Percentiles rank a stretch among this genome's conserved stretches.
phyloP scores from a whole-genome alignment of 1,139 yeast species.

The Saccharomyces pastorianus region DNA sequence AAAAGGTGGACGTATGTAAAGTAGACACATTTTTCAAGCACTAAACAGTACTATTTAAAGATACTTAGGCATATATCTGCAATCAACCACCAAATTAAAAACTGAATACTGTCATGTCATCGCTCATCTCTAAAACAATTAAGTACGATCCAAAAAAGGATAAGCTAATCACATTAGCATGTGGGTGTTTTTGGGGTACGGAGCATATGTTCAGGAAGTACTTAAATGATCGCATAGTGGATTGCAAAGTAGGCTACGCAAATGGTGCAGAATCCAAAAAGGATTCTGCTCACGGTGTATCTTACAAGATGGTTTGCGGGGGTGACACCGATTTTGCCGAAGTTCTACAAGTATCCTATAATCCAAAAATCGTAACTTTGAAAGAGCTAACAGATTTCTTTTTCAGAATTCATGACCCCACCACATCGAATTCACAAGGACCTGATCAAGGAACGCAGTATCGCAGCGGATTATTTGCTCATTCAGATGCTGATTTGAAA shows the following conservation, averaged over 20 bases:
- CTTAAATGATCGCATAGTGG: conserved; percentile 50
- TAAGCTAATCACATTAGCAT: conserved; percentile 55
- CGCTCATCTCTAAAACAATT: conserved; percentile 31
- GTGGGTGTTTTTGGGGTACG: conserved; percentile 95
- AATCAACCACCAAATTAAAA: background rate
- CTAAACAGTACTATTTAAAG: background rate
- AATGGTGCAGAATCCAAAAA: conserved; percentile 49
- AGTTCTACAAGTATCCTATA: conserved; percentile 71
- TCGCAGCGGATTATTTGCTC: conserved; percentile 69
- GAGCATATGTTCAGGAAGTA: conserved; percentile 74
- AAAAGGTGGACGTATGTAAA: background rate
- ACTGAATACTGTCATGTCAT: background rate
- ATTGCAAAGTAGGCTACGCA: conserved; percentile 81
- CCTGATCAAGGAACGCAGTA: conserved; percentile 81
- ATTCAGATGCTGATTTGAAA: conserved; percentile 42
- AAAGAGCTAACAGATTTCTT: conserved; percentile 71
- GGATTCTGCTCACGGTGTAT: conserved; percentile 42
- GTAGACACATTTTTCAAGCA: background rate
- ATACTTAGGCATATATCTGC: background rate
- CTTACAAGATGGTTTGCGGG: conserved; percentile 67
- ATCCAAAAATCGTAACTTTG: conserved; percentile 53
- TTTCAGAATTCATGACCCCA: conserved; percentile 85
- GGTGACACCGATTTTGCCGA: conserved; percentile 72
- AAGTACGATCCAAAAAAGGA: conserved; percentile 37
- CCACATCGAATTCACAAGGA: conserved; percentile 58